Conservation (phyloP, 192 early-diverging fungal genomes). For the Spizellomyces punctatus region DNA sequence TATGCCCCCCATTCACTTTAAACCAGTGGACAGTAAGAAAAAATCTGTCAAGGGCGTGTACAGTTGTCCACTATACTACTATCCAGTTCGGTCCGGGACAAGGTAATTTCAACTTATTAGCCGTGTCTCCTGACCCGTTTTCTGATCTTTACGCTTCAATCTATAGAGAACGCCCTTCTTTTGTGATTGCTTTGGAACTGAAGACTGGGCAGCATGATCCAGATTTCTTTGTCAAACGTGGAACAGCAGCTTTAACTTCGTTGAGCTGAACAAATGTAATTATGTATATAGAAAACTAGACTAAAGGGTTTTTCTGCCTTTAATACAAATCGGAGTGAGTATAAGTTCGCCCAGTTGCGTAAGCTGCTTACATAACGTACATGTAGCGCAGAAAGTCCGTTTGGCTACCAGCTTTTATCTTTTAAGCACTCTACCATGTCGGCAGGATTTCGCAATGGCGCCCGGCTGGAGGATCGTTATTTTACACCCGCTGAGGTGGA, state of each 20-base stretch:
- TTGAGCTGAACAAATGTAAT: too few relatives aligned
- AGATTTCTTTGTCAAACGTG: constrained; percentile 63
- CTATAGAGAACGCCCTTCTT: constrained; percentile 61
- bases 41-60: constrained; percentile 58
- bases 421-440: too few relatives aligned
- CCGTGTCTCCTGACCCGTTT: constrained; percentile 3
- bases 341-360: too few relatives aligned
- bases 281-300: too few relatives aligned
- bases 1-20: constrained; percentile 62
- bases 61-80: constrained; percentile 63
- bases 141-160: constrained; percentile 7
- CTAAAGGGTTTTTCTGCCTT: too few relatives aligned
- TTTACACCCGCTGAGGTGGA: constrained; percentile 57
- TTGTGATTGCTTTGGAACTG: constrained; percentile 59
- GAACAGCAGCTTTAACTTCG: constrained; percentile 55
- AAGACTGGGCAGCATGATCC: constrained; percentile 58
- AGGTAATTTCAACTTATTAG: constrained; percentile 31
- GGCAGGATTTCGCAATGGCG: too few relatives aligned
- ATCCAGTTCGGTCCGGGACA: constrained; percentile 59
- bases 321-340: too few relatives aligned
- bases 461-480: constrained; percentile 23
- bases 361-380: too few relatives aligned
- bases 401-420: too few relatives aligned
- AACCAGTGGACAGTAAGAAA: constrained; percentile 62
- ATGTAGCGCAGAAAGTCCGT: too few relatives aligned